Conservation (phyloP, 2,329 filamentous ascomycete species). For the Cladosporium sp. region DNA sequence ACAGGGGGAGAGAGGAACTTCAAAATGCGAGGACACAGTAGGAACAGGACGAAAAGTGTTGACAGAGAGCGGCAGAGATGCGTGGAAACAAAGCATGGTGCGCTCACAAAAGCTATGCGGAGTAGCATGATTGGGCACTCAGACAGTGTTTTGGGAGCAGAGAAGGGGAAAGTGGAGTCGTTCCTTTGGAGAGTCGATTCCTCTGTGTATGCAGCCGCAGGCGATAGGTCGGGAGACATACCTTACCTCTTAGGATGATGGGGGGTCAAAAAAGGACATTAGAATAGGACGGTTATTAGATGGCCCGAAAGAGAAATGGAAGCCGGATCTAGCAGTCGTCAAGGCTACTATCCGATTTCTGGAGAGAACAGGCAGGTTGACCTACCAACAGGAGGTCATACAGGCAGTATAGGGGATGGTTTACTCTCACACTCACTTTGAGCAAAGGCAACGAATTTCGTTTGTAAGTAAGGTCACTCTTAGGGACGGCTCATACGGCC, state of each 20-base stretch:
- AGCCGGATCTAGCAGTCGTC: slow-evolving; percentile 2
- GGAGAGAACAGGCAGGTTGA: slow-evolving; percentile 3
- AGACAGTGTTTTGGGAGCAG: neutral
- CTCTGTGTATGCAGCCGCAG: too few relatives aligned
- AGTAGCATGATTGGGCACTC: neutral
- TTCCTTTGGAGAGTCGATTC: slow-evolving; percentile 7
- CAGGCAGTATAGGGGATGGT: slow-evolving; percentile 1
- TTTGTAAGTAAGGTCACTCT: neutral
- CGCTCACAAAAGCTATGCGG: neutral
- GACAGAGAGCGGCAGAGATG: neutral
- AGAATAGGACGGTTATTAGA: slow-evolving; percentile 3
- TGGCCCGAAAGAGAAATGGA: neutral
- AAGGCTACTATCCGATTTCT: slow-evolving; percentile 10
- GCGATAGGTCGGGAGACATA: too few relatives aligned
- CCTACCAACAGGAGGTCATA: slow-evolving; percentile 3
- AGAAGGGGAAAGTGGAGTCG: neutral
- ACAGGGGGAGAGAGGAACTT: neutral
- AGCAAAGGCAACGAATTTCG: neutral
- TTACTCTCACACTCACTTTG: neutral
- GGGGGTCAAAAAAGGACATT: neutral
- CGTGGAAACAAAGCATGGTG: neutral
- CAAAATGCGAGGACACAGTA: neutral
- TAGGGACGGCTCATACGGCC: too few relatives aligned
- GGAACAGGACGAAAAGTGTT: neutral
- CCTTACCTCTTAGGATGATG: neutral